Evolutionary conservation across 2,329 filamentous ascomycete species (phyloP), one percentile per base, ranked within the genome.

Genomic region (Knufia fluminis): DNA sequence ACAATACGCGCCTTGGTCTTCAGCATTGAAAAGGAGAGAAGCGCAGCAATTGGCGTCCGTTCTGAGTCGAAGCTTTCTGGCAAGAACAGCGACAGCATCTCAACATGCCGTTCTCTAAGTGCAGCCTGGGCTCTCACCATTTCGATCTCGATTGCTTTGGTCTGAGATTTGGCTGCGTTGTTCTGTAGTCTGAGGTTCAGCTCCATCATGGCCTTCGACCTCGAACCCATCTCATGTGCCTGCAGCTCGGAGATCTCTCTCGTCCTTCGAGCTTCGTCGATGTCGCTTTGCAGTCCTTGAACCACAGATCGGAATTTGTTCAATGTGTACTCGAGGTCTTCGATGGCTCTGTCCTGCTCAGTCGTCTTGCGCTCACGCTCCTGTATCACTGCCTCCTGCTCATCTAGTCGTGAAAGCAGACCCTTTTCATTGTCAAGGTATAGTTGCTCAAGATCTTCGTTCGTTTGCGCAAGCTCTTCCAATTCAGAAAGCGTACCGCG

Each of bases 161-260:
- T 83, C 65, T 95, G 91, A 2, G 91, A 85, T 71, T 95, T 95
- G 35, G 88, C 79, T 9, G 89, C 89, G 10, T 89, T 94, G 49
- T 86, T 79, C 62, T 95, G 91, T 38, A 98, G 77, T 68, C 94
- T 94, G 77, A 91, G 79, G 66, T 97, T 97, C 40, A 98, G 77
- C 61, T 98, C 91, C 79, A 95, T 86, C 84, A 98, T 94, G 48
- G 91, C 89, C 54, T 89, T 81, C 39, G 91, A 94, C 54, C 88
- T 85, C 60, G 80, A 86, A 56, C 83, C 90, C 49, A 97, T 79
- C 65, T 97, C 88, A 64, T 90, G 89, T 1, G 91, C 89, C 65
- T 97, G 90, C 14, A 84, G 84, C 66, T 97, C 92, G 1, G 89
- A 94, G 58, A 97, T 85, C n/a, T 60, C 56, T 35, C 94, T 87